A percentile compares a stretch with the other conserved stretches of the same genome.
Evolutionary conservation across 495 filamentous ascomycete genomes (phyloP).

Genomic region (Cairneyella variabilis): DNA sequence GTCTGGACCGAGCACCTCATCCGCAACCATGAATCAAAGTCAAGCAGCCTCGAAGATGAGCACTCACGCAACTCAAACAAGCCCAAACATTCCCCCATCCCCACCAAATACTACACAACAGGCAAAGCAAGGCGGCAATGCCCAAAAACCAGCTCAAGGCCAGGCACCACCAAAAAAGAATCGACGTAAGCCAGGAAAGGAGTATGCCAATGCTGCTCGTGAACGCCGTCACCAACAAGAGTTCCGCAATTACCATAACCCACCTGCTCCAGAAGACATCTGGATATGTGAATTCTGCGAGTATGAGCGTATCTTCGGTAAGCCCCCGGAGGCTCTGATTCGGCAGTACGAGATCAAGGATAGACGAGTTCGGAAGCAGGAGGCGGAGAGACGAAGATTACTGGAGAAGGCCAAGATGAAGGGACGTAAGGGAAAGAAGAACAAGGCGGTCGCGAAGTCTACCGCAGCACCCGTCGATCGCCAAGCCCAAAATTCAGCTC

Average conservation of each 20-base stretch:
- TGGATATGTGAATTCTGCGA: slow-evolving; percentile 97
- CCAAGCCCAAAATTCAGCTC: slow-evolving; percentile 29
- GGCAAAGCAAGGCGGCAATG: slow-evolving; percentile 31
- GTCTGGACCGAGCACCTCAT: slow-evolving; percentile 31
- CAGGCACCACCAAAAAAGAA: slow-evolving; percentile 37
- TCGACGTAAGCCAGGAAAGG: slow-evolving; percentile 53
- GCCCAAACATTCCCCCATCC: slow-evolving; percentile 44
- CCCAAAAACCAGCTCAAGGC: slow-evolving; percentile 24
- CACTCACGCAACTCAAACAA: slow-evolving; percentile 63
- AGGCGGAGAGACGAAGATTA: slow-evolving; percentile 78
- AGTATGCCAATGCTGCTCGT: slow-evolving; percentile 61
- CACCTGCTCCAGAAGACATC: slow-evolving; percentile 67
- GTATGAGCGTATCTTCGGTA: slow-evolving; percentile 82
- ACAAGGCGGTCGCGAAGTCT: slow-evolving; percentile 58
- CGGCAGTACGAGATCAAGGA: slow-evolving; percentile 94
- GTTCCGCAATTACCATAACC: slow-evolving; percentile 72
- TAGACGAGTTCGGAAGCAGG: slow-evolving; percentile 71
- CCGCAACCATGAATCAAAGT: slow-evolving; percentile 21
- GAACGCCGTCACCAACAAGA: slow-evolving; percentile 67
- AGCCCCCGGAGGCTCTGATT: slow-evolving; percentile 77
- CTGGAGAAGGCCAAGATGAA: slow-evolving; percentile 96
- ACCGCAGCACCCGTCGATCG: slow-evolving; percentile 37
- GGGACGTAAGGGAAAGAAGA: slow-evolving; percentile 73
- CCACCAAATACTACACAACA: slow-evolving; percentile 29
- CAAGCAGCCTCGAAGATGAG: slow-evolving; percentile 29